These are phyloP conservation scores for Mikania micrantha DNA, from an alignment of 129 eudicot species.

Conservation along the genomic window DNA sequence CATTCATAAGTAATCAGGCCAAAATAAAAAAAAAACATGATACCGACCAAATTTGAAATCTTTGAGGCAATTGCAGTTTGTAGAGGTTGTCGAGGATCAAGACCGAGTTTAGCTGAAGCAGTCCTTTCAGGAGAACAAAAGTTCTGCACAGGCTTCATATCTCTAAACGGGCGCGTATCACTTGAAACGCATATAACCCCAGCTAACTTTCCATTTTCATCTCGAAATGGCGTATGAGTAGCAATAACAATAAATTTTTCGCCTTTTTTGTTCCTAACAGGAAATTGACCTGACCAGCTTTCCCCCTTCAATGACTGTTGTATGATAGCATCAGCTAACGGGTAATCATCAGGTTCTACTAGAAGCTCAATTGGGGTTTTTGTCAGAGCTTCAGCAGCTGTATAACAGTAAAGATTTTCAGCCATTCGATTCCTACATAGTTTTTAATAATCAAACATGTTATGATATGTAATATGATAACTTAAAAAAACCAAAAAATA, in stretches of 20 bases:
- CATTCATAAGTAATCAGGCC: not conserved
- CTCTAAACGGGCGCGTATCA: conserved; percentile 62
- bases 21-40: not conserved
- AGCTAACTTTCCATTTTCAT: conserved; percentile 58
- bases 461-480: not conserved
- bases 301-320: conserved; percentile 46
- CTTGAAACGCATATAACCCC: conserved; percentile 73
- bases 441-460: not conserved
- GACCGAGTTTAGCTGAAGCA: conserved; percentile 72
- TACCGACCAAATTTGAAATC: conserved; percentile 58
- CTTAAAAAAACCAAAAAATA: not conserved
- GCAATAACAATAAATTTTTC: conserved; percentile 41
- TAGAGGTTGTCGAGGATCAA: conserved; percentile 90
- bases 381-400: conserved; percentile 76
- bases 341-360: conserved; percentile 37
- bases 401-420: conserved; percentile 69
- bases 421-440: conserved; percentile 79
- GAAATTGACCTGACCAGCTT: conserved; percentile 80
- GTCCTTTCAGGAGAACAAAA: conserved; percentile 46
- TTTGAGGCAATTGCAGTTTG: conserved; percentile 84
- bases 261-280: conserved; percentile 63
- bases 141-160: conserved; percentile 30
- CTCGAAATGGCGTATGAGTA: conserved; percentile 68
- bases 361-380: conserved; percentile 41
- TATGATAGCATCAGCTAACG: conserved; percentile 45